Conservation (phyloP, 352 stramenopile species). For the Plasmopara viticola region DNA sequence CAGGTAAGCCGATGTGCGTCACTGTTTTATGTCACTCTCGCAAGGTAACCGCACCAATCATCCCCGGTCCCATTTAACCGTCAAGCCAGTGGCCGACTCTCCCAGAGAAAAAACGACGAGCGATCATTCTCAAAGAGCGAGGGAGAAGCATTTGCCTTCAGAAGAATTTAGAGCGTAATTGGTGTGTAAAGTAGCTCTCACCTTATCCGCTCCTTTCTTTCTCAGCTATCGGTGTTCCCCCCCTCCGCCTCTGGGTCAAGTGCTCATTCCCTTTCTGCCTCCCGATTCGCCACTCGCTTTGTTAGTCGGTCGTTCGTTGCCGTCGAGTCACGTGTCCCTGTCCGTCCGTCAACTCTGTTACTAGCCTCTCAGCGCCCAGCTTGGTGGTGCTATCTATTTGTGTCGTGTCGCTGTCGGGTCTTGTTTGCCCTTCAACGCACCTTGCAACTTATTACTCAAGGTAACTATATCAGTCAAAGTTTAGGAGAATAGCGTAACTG, state of each 20-base stretch:
- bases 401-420: conserved; percentile 4
- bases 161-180: conserved; percentile 9
- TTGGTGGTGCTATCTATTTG: conserved; percentile 9
- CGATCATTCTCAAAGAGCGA: conserved; percentile 26
- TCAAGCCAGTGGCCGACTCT: conserved; percentile 21
- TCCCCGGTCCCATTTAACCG: conserved; percentile 18
- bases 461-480: conserved; percentile 18
- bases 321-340: conserved; percentile 13
- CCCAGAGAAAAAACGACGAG: conserved; percentile 12
- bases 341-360: conserved; percentile 4
- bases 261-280: conserved; percentile 20
- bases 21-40: conserved; percentile 9
- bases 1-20: background rate
- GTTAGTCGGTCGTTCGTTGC: conserved; percentile 6
- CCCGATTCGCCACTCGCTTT: conserved; percentile 14
- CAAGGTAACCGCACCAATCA: conserved; percentile 19
- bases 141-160: conserved; percentile 2
- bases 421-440: conserved; percentile 3
- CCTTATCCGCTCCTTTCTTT: background rate
- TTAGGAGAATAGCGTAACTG: conserved; percentile 8
- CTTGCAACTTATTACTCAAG: conserved; percentile 21
- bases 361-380: conserved; percentile 5
- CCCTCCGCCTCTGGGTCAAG: background rate
- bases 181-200: conserved; percentile 4
- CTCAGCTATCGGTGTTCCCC: conserved; percentile 2